phyloP scores from a whole-genome alignment of 2,329 filamentous ascomycete genomes.

The Endoconidiophora laricicola region DNA sequence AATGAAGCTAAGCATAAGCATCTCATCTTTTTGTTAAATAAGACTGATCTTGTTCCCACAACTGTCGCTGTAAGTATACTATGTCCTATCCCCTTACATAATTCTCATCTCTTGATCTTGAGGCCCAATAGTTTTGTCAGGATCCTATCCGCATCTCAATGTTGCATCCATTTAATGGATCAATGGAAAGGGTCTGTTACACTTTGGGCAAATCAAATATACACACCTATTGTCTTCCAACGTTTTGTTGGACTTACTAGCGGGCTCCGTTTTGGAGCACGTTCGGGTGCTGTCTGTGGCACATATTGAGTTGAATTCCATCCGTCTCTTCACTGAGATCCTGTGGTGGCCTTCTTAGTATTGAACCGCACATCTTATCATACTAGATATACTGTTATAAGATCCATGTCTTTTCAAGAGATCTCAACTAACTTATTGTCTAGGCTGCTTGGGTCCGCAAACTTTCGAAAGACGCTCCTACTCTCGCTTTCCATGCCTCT shows the following conservation, averaged over 20 bases:
- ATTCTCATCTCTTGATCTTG: background rate
- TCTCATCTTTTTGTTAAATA: slow-evolving; percentile 35
- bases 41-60: slow-evolving; percentile 70
- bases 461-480: slow-evolving; percentile 82
- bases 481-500: slow-evolving; percentile 82
- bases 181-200: slow-evolving; percentile 92
- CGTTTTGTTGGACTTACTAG: slow-evolving; percentile 38
- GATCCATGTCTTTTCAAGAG: slow-evolving; percentile 13
- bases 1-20: slow-evolving; percentile 92
- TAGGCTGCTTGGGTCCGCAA: slow-evolving; percentile 85
- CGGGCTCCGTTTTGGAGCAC: slow-evolving; percentile 74
- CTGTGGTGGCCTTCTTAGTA: slow-evolving; percentile 92
- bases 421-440: slow-evolving; percentile 14
- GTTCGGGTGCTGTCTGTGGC: slow-evolving; percentile 61
- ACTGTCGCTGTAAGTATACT: slow-evolving; percentile 72
- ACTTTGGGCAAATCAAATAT: slow-evolving; percentile 86
- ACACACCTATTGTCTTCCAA: slow-evolving; percentile 24
- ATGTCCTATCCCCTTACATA: slow-evolving; percentile 12
- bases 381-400: background rate
- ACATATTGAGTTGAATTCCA: slow-evolving; percentile 95
- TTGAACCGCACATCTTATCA: slow-evolving; percentile 60
- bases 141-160: slow-evolving; percentile 35
- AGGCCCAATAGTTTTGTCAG: slow-evolving; percentile 66
- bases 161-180: slow-evolving; percentile 23
- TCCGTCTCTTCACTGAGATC: slow-evolving; percentile 37